Conservation (phyloP, 2,329 filamentous ascomycete species). For the Aspergillus vadensis region DNA sequence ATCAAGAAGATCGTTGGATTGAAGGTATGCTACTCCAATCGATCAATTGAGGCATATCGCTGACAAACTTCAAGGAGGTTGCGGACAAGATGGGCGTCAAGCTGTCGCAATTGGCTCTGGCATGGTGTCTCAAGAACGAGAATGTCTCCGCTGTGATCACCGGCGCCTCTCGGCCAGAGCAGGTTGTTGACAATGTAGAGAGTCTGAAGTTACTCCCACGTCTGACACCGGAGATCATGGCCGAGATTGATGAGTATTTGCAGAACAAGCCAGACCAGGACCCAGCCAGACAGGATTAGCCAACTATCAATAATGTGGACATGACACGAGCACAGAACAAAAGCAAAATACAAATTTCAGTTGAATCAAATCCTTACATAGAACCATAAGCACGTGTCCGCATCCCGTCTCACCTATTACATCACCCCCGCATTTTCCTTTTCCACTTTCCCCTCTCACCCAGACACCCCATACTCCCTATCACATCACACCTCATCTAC, state of each 20-base stretch:
- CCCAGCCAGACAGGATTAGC: conserved; percentile 22
- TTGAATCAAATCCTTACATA: no score
- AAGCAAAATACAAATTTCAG: no score
- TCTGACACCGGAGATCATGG: conserved; percentile 48
- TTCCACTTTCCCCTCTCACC: neutral
- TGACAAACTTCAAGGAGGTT: conserved; percentile 16
- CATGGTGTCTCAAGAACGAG: conserved; percentile 61
- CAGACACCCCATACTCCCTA: no score
- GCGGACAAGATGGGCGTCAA: conserved; percentile 51
- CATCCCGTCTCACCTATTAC: neutral
- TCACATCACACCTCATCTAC: no score
- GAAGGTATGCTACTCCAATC: conserved; percentile 20
- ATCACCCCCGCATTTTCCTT: neutral
- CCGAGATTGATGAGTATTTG: conserved; percentile 48
- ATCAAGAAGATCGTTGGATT: conserved; percentile 61
- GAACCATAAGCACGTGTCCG: neutral
- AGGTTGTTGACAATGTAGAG: conserved; percentile 49
- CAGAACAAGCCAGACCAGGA: conserved; percentile 32
- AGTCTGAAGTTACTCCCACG: conserved; percentile 49
- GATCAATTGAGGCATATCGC: neutral
- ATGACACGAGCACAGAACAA: no score
- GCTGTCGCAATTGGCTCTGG: conserved; percentile 59
- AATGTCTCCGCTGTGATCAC: conserved; percentile 52
- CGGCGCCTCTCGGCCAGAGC: conserved; percentile 48
- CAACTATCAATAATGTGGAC: no score